Percentiles rank a stretch among this genome's conserved stretches.
These are phyloP conservation scores for Acer negundo DNA, from an alignment of 345 rosid genomes.

Conservation along the genomic window DNA sequence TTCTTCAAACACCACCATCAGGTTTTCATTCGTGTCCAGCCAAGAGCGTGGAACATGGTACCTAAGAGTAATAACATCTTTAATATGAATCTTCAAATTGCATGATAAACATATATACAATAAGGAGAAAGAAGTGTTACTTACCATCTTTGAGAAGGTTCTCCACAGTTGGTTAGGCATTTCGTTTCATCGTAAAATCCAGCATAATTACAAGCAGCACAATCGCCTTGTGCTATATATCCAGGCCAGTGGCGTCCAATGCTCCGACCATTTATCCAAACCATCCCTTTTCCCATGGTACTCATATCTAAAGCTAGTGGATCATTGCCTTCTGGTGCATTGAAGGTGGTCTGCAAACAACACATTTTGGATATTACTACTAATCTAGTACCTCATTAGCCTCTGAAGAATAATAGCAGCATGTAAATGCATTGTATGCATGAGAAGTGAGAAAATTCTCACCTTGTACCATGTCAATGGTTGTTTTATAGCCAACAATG, in stretches of 20 bases:
- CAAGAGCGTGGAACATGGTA: constrained; percentile 95
- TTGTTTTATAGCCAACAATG: constrained; percentile 54
- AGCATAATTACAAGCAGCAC: constrained; percentile 73
- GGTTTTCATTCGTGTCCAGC: constrained; percentile 62
- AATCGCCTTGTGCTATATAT: constrained; percentile 64
- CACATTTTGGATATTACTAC: background rate
- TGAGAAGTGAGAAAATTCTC: constrained; percentile 14
- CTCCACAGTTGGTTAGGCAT: constrained; percentile 66
- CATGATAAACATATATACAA: background rate
- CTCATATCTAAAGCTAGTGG: constrained; percentile 87
- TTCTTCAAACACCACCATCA: constrained; percentile 80
- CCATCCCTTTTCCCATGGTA: constrained; percentile 78
- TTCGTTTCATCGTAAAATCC: constrained; percentile 48
- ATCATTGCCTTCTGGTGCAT: constrained; percentile 59
- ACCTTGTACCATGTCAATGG: constrained; percentile 95
- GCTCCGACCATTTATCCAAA: constrained; percentile 85
- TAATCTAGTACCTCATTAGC: background rate
- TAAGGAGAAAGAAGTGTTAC: constrained; percentile 13
- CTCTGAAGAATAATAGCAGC: background rate
- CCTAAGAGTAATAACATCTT: constrained; percentile 38
- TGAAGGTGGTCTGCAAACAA: constrained; percentile 54
- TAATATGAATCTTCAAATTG: background rate
- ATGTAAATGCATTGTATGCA: background rate
- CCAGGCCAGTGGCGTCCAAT: constrained; percentile 90
- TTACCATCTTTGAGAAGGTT: constrained; percentile 84